Evolutionary conservation across 164 flowering plant genomes (phyloP).

Genomic region (Litsea cubeba): DNA sequence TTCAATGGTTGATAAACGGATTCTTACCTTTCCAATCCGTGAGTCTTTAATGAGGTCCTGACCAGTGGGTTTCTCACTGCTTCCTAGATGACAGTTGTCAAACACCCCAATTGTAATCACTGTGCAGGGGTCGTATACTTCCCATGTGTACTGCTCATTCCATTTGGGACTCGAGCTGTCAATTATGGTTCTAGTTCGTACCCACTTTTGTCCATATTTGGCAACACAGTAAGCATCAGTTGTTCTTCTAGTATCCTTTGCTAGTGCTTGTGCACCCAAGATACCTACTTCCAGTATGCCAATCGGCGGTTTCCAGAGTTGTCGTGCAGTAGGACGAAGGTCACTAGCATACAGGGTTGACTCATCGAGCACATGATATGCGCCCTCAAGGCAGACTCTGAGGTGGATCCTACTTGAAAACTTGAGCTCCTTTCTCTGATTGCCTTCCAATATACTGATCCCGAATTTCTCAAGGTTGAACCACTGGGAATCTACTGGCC

Average conservation of each 20-base stretch:
- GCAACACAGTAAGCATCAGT: constrained; percentile 92
- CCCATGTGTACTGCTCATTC: constrained; percentile 70
- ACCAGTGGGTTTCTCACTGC: constrained; percentile 14
- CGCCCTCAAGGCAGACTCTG: constrained; percentile 81
- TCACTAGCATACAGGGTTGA: constrained; percentile 82
- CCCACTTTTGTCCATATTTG: constrained; percentile 85
- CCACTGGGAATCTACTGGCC: constrained; percentile 73
- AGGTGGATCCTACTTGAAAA: constrained; percentile 75
- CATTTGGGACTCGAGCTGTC: constrained; percentile 44
- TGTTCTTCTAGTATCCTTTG: constrained; percentile 40
- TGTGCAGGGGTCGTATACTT: constrained; percentile 62
- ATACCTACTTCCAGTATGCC: constrained; percentile 82
- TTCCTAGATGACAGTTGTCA: constrained; percentile 44
- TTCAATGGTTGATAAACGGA: constrained; percentile 48
- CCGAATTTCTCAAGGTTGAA: constrained; percentile 74
- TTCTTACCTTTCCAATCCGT: constrained; percentile 50
- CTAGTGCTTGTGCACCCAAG: constrained; percentile 71
- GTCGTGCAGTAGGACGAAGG: constrained; percentile 66
- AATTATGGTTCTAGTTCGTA: constrained; percentile 48
- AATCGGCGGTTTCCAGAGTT: constrained; percentile 77
- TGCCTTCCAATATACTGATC: constrained; percentile 57
- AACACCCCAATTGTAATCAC: constrained; percentile 55
- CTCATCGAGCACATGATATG: constrained; percentile 79
- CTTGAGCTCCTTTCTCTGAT: constrained; percentile 56
- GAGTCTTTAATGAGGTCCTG: constrained; percentile 25